These are phyloP conservation scores for Aspergillus homomorphus DNA, from an alignment of 495 filamentous ascomycete species.

Conservation along the genomic window DNA sequence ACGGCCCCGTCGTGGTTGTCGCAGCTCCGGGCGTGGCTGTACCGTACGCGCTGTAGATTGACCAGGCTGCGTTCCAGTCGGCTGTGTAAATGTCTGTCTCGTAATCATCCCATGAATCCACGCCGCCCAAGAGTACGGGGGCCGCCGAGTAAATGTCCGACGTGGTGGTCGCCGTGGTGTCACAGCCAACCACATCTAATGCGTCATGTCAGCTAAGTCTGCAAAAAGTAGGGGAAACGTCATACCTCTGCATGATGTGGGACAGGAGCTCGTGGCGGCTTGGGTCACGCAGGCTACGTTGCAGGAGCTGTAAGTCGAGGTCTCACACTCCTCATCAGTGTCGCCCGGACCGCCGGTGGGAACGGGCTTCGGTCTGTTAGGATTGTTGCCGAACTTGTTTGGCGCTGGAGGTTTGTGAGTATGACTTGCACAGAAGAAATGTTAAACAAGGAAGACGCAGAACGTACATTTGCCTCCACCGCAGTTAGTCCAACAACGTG, in stretches of 20 bases:
- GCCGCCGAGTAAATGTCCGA: background rate
- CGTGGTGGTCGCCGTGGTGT: background rate
- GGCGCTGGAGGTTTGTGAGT: background rate
- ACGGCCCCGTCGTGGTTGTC: background rate
- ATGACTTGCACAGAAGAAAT: background rate
- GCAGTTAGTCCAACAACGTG: constrained; percentile 3
- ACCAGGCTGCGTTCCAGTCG: background rate
- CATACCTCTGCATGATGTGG: background rate
- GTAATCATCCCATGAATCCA: background rate
- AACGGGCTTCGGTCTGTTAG: background rate
- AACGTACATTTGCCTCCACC: background rate
- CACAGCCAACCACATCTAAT: background rate
- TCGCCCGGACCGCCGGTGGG: background rate
- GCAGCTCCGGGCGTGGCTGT: background rate
- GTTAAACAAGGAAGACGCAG: background rate
- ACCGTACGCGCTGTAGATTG: background rate
- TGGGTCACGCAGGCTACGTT: background rate
- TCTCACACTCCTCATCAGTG: background rate
- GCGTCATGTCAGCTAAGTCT: no score
- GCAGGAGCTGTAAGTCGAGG: constrained; percentile 1
- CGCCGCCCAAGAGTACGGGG: background rate
- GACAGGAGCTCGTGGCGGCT: background rate
- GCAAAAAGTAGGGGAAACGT: no score
- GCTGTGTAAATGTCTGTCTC: background rate
- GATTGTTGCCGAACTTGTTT: background rate